These are phyloP conservation scores for Onygenales sp. DNA, from an alignment of 2,329 filamentous ascomycete species.

Conservation along the genomic window DNA sequence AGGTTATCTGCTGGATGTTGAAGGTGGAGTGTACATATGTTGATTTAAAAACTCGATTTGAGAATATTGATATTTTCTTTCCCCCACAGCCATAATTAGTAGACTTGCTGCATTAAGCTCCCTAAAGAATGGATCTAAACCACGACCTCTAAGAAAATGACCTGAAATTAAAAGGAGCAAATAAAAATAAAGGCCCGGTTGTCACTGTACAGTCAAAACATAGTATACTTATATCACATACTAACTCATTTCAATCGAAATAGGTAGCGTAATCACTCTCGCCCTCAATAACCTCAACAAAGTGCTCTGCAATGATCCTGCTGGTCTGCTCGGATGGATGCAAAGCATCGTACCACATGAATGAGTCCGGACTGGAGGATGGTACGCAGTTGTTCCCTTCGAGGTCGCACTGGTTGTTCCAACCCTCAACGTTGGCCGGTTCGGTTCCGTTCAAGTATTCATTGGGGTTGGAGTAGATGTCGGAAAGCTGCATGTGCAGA, in stretches of 20 bases:
- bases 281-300: slow-evolving; percentile 46
- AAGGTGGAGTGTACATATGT: no score
- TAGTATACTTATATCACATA: no score
- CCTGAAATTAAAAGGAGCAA: no score
- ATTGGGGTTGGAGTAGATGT: slow-evolving; percentile 54
- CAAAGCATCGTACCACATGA: slow-evolving; percentile 64
- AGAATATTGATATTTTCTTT: no score
- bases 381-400: slow-evolving; percentile 33
- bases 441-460: slow-evolving; percentile 53
- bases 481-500: slow-evolving; percentile 39
- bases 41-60: no score
- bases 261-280: slow-evolving; percentile 22
- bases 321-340: slow-evolving; percentile 60
- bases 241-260: slow-evolving; percentile 3
- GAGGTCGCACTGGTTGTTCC: slow-evolving; percentile 45
- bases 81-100: no score
- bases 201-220: no score
- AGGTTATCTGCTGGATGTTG: no score
- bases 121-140: no score
- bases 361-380: slow-evolving; percentile 45
- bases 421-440: slow-evolving; percentile 54
- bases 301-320: slow-evolving; percentile 47
- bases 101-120: no score
- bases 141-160: no score
- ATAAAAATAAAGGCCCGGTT: no score